Evolutionary conservation across 2,329 filamentous ascomycete species (phyloP), one percentile per base, ranked within the genome.

Genomic region (Pochonia chlamydosporia): DNA sequence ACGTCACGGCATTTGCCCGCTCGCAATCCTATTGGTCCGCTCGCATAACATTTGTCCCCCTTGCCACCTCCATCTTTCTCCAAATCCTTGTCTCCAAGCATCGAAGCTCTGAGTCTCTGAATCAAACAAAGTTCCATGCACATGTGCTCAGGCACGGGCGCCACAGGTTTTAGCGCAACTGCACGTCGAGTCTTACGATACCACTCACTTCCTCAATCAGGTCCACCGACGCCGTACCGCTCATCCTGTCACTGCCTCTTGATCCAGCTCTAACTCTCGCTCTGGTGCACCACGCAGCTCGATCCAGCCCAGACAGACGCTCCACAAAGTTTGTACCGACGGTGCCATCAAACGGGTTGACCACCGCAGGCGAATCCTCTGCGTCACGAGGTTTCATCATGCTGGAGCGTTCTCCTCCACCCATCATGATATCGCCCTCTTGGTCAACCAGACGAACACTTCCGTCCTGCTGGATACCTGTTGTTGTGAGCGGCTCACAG

Each of bases 161-260:
- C 30, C 30, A n/a, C 13, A 33, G 30, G 14, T 13, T 5, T 26
- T 24, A 53, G 37, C 52, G 45, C 23, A 70, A 60, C 54, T 69
- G 66, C 53, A 70, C 55, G 48, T 70, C 63, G 41, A 72, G 58
- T 52, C 65, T 61, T 25, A 63, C 58, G 46, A 69, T 61, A 10
- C 63, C 64, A n/a, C 55, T 60, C 20, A 64, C 44, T 43, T 67
- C 62, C 49, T 66, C 65, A 13, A 67, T 60, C 35, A 67, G 47
- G 49, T 64, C 62, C 44, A 59, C 50, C 31, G 53, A 58, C 24
- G 60, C 47, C 13, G 50, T 58, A 24, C 56, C 55, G 31, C 53
- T 58, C 51, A 52, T 53, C 33, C 51, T 43, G 20, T 52, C 47
- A 5, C 50, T 36, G 18, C 37, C 31, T 39, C 52, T 28, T 21